Evolutionary conservation across 352 stramenopile genomes (phyloP), one percentile per base, ranked within the genome.

Genomic region (Phytophthora sp.): DNA sequence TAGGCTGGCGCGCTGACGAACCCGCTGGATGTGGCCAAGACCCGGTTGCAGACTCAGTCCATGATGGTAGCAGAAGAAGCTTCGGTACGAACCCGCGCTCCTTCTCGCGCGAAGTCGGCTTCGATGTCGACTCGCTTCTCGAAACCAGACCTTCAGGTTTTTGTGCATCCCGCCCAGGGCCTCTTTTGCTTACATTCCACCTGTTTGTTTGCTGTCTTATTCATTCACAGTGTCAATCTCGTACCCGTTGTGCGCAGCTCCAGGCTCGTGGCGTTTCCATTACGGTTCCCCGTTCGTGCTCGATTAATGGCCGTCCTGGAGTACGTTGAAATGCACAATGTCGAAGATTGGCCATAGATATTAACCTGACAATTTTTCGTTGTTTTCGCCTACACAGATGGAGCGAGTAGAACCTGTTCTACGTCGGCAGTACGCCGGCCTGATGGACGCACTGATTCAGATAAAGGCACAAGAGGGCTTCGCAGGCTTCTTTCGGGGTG

Each of bases 11-110:
- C 88, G 23, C 41, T 97, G 16, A 99, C 98, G 21, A 99, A 97
- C 52, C 98, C 98, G 20, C 80, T 99, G 59, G 98, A 99, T 86
- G 94, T 99, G 29, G 92, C 99, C 50, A 99, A 99, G 81, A 99
- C 98, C 16, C 80, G 91, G 46, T 80, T 99, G 68, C 96, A 99
- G 78, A 99, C 96, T 21, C 96, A 99, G 66, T 80, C 84, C 45
- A 79, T 92, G 73, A 60, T 90, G 57, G 35, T 90, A 8, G 60
- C 80, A 54, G 79, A 89, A 62, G 77, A 89, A 66, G 42, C 72
- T 51, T 80, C 72, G 78, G 84, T 93, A 84, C 61, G 78, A 68
- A 65, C 30, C 23, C 69, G 74, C 50, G 51, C 53, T 53, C 44
- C 59, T 44, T 54, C 73, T 55, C 73, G 57, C 63, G 33, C 57